phyloP scores from a whole-genome alignment of 257 asterid genomes.

The Primulina huaijiensis region DNA sequence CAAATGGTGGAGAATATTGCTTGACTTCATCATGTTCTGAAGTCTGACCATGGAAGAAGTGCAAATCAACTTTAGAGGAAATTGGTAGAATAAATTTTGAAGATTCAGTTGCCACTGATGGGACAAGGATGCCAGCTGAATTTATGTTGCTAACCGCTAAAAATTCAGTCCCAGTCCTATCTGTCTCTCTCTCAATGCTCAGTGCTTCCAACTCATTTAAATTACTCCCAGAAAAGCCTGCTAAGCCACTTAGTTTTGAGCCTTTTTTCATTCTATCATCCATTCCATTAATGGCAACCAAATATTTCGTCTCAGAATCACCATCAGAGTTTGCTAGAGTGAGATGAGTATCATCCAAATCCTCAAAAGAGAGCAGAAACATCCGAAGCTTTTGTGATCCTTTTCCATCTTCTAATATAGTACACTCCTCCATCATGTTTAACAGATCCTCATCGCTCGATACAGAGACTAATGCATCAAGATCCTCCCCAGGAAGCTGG shows the following conservation, averaged over 20 bases:
- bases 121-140: conserved; percentile 35
- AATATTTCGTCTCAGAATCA: conserved; percentile 69
- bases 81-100: conserved; percentile 35
- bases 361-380: conserved; percentile 61
- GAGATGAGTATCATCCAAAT: conserved; percentile 67
- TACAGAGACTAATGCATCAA: conserved; percentile 88
- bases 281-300: conserved; percentile 84
- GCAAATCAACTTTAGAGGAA: conserved; percentile 35
- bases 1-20: conserved; percentile 38
- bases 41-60: conserved; percentile 33
- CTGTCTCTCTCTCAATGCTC: conserved; percentile 37
- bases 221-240: conserved; percentile 54
- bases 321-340: conserved; percentile 51
- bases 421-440: conserved; percentile 91
- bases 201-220: conserved; percentile 56
- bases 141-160: conserved; percentile 37
- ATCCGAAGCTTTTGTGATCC: conserved; percentile 73
- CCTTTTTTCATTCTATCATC: conserved; percentile 67
- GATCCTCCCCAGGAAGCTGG: conserved; percentile 99
- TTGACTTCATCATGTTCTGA: conserved; percentile 35
- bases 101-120: conserved; percentile 37
- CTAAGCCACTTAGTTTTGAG: conserved; percentile 47
- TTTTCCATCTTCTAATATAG: conserved; percentile 40
- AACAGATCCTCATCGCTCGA: conserved; percentile 86
- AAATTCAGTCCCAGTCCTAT: conserved; percentile 38